phyloP scores from a whole-genome alignment of 768 basidiomycete genomes.

The Clavulina sp. region DNA sequence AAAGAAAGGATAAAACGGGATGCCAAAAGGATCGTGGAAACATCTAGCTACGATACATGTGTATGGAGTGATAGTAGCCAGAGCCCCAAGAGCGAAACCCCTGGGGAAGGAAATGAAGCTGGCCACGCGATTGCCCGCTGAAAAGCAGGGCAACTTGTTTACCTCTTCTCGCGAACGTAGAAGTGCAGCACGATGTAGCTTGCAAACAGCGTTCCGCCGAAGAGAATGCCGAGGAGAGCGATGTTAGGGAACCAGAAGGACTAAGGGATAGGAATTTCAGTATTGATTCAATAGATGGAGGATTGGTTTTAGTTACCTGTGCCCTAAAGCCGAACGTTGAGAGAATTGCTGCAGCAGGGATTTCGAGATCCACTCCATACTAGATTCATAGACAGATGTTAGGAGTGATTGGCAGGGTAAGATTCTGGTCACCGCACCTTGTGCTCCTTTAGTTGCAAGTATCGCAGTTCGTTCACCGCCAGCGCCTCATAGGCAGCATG shows the following conservation, averaged over 20 bases:
- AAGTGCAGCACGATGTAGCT: constrained; percentile 73
- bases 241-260: constrained; percentile 99
- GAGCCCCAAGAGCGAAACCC: too few relatives aligned
- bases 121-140: too few relatives aligned
- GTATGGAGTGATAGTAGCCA: too few relatives aligned
- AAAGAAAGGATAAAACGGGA: background rate
- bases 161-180: constrained; percentile 70
- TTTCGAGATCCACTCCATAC: constrained; percentile 94
- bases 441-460: constrained; percentile 79
- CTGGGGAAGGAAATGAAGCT: too few relatives aligned
- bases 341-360: constrained; percentile 89
- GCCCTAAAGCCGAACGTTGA: constrained; percentile 86
- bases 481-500: constrained; percentile 96
- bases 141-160: background rate
- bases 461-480: constrained; percentile 92
- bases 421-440: constrained; percentile 36
- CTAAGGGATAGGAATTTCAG: constrained; percentile 17
- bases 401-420: background rate
- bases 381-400: constrained; percentile 18
- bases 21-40: background rate
- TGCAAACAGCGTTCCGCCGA: constrained; percentile 53
- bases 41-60: too few relatives aligned
- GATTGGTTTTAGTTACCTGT: constrained; percentile 33
- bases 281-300: background rate
- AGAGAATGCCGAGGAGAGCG: constrained; percentile 67